Evolutionary conservation across 139 green algal species (phyloP).

Genomic region (Chlorella sp.): DNA sequence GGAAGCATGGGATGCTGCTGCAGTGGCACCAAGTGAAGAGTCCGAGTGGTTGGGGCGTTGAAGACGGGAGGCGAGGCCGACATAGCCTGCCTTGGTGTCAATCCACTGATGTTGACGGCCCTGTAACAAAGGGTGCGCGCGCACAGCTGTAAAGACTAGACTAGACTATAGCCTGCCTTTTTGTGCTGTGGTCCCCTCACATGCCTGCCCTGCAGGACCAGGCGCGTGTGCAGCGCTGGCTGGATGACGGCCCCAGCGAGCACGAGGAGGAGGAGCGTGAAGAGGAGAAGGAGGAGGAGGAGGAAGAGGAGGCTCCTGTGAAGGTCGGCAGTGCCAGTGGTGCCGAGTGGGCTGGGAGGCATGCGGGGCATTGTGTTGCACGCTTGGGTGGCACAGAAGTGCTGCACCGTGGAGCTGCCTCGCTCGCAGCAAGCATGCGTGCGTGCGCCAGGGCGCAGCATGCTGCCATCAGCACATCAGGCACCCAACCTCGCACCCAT

Average conservation of each 20-base stretch:
- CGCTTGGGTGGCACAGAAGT: too few species aligned
- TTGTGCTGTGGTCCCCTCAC: neutral
- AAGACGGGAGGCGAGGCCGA: too few species aligned
- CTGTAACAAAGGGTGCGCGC: too few species aligned
- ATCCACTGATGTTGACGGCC: too few species aligned
- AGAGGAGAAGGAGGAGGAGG: neutral
- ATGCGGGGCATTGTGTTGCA: neutral
- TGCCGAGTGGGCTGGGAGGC: neutral
- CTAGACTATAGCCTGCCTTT: neutral
- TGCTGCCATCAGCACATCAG: neutral
- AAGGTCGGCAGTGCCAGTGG: neutral
- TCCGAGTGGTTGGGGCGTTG: too few species aligned
- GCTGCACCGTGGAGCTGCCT: too few species aligned
- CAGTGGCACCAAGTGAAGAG: too few species aligned
- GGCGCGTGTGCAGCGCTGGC: neutral
- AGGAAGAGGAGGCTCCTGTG: neutral
- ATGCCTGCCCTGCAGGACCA: neutral
- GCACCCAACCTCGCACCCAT: too few species aligned
- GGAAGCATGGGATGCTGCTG: neutral
- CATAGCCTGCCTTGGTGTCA: too few species aligned
- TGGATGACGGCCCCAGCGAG: neutral
- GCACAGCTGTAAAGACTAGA: too few species aligned
- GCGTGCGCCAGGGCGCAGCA: neutral
- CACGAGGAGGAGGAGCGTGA: neutral
- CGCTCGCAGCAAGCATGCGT: neutral